A percentile compares a stretch with the other conserved stretches of the same genome.
phyloP scores from a whole-genome alignment of 805 yeast genomes.

The Kuraishia cidri region DNA sequence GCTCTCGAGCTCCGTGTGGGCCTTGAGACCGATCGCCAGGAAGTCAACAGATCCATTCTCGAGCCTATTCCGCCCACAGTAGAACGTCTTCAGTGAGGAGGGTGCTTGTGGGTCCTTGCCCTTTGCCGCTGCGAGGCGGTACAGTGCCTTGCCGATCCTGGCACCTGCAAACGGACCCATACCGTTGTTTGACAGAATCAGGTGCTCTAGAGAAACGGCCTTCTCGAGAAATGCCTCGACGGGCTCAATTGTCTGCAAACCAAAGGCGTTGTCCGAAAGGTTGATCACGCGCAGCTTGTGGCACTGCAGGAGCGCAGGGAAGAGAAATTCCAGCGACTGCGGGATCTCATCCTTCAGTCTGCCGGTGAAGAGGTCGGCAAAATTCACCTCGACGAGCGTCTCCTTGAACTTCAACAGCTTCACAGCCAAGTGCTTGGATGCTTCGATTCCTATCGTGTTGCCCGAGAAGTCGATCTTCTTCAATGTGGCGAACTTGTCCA shows the following conservation, averaged over 20 bases:
- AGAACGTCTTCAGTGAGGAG: conserved; percentile 64
- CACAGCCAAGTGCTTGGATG: conserved; percentile 64
- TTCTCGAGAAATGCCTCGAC: conserved; percentile 69
- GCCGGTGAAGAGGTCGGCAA: conserved; percentile 93
- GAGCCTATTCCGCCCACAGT: conserved; percentile 95
- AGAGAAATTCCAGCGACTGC: conserved; percentile 59
- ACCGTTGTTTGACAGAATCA: conserved; percentile 89
- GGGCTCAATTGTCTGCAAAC: conserved; percentile 89
- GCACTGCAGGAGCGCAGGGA: conserved; percentile 65
- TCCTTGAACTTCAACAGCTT: conserved; percentile 31
- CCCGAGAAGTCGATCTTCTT: conserved; percentile 78
- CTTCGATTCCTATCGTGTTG: conserved; percentile 89
- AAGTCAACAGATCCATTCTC: conserved; percentile 91
- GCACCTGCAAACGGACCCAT: conserved; percentile 98
- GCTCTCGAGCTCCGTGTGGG: conserved; percentile 64
- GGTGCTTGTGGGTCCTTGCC: conserved; percentile 30
- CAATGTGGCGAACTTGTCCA: conserved; percentile 26
- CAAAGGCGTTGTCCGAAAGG: conserved; percentile 93
- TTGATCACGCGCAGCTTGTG: conserved; percentile 66
- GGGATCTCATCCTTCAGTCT: conserved; percentile 94
- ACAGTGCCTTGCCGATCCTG: conserved; percentile 82
- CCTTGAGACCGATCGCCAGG: conserved; percentile 77
- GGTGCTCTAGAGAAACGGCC: conserved; percentile 75
- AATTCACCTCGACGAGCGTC: conserved; percentile 55
- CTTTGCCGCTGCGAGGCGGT: conserved; percentile 60